These are phyloP conservation scores for Inga laurina DNA, from an alignment of 306 rosid genomes.

Conservation along the genomic window DNA sequence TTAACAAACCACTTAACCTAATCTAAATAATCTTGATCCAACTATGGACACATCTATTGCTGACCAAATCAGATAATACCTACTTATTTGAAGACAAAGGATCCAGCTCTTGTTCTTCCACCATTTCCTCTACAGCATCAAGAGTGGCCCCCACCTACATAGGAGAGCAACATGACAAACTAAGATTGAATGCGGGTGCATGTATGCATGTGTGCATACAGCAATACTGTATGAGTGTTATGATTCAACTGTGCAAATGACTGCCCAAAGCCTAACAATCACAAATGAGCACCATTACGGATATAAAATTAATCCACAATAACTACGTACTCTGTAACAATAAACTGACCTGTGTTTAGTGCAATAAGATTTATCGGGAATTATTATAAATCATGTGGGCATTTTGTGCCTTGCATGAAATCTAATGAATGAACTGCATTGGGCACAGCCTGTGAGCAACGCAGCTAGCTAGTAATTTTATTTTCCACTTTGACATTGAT, in stretches of 20 bases:
- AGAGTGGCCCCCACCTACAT: slow-evolving; percentile 73
- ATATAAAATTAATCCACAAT: background rate
- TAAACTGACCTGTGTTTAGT: background rate
- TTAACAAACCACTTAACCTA: slow-evolving; percentile 14
- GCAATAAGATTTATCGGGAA: background rate
- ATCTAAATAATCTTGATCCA: background rate
- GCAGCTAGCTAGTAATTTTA: background rate
- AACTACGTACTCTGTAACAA: background rate
- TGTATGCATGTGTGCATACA: background rate
- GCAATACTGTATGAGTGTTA: background rate
- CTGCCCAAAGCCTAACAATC: background rate
- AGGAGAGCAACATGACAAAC: slow-evolving; percentile 31
- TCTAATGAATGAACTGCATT: too few species aligned
- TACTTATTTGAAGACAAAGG: slow-evolving; percentile 51
- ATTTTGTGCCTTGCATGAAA: too few species aligned
- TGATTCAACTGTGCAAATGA: background rate
- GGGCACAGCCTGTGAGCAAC: background rate
- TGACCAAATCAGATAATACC: slow-evolving; percentile 39
- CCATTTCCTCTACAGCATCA: slow-evolving; percentile 73
- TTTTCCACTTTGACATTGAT: background rate
- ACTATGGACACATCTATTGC: background rate
- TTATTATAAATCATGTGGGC: background rate
- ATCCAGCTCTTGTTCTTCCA: slow-evolving; percentile 79
- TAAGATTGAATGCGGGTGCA: background rate
- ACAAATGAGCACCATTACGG: background rate